Percentiles rank a stretch among this genome's conserved stretches.
Conservation (phyloP, 2,329 filamentous ascomycete species). For the Alternaria postmessia region DNA sequence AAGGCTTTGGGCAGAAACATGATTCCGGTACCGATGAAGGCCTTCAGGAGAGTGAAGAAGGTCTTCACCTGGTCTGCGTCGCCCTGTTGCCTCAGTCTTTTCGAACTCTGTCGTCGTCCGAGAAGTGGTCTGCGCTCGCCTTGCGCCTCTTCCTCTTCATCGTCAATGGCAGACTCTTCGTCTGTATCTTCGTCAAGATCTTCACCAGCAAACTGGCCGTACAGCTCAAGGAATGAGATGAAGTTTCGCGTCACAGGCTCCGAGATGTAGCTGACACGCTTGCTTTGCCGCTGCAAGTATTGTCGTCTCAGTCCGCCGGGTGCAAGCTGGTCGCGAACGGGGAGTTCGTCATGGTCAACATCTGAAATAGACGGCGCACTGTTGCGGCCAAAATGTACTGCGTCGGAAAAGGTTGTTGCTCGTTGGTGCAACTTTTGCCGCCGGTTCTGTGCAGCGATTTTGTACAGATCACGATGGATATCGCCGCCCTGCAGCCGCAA, state of each 20-base stretch:
- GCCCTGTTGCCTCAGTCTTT: conserved; percentile 58
- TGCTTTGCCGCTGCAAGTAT: conserved; percentile 56
- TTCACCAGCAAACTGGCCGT: conserved; percentile 79
- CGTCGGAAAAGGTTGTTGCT: conserved; percentile 72
- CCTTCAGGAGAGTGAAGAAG: conserved; percentile 81
- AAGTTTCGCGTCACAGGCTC: conserved; percentile 73
- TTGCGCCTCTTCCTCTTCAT: conserved; percentile 58
- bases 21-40: conserved; percentile 81
- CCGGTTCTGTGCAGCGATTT: conserved; percentile 68
- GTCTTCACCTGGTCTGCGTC: conserved; percentile 75
- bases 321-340: conserved; percentile 56
- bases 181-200: conserved; percentile 64
- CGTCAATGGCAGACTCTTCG: conserved; percentile 64
- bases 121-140: conserved; percentile 69
- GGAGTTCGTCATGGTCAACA: conserved; percentile 48
- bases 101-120: conserved; percentile 62
- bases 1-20: conserved; percentile 85
- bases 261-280: conserved; percentile 53
- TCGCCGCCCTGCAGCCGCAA: conserved; percentile 77
- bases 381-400: conserved; percentile 40
- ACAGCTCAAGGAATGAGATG: conserved; percentile 77
- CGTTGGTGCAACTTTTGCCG: conserved; percentile 59
- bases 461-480: conserved; percentile 80
- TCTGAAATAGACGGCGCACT: conserved; percentile 28
- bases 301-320: conserved; percentile 65